phyloP scores from a whole-genome alignment of 176 grass and related monocot species.

The Chloris gayana region DNA sequence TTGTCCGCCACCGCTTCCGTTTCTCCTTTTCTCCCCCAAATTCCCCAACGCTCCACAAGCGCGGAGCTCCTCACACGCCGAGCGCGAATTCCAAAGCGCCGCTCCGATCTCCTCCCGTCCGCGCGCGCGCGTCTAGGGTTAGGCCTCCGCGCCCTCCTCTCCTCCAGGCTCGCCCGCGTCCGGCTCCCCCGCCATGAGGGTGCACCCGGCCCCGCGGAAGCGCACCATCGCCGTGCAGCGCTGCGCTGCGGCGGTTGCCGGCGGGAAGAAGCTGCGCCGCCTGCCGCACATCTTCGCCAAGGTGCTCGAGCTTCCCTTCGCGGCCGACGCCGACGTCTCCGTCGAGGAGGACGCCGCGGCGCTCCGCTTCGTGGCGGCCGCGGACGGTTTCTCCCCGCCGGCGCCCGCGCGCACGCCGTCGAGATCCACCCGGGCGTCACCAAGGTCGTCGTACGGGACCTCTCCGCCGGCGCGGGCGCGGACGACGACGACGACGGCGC shows the following conservation, averaged over 20 bases:
- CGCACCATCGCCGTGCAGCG: constrained; percentile 65
- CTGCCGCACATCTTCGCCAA: constrained; percentile 94
- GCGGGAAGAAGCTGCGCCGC: constrained; percentile 88
- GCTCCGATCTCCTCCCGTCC: constrained; percentile 11
- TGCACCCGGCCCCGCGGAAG: constrained; percentile 67
- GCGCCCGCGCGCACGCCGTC: constrained; percentile 67
- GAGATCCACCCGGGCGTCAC: constrained; percentile 93
- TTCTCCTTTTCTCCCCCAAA: background rate
- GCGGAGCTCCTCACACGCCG: background rate
- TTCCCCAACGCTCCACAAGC: background rate
- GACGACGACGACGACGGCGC: constrained; percentile 27
- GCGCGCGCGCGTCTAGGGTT: constrained; percentile 6
- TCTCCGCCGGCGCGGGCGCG: constrained; percentile 10
- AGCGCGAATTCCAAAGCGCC: constrained; percentile 28
- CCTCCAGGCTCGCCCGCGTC: background rate
- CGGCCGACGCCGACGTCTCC: constrained; percentile 78
- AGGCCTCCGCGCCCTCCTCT: background rate
- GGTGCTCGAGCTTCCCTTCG: constrained; percentile 94
- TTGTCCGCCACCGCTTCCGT: constrained; percentile 1
- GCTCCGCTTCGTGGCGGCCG: constrained; percentile 80
- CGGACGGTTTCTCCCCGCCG: constrained; percentile 53
- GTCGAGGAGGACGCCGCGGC: constrained; percentile 71
- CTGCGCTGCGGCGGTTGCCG: background rate
- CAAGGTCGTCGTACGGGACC: constrained; percentile 72
- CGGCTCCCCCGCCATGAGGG: constrained; percentile 44